Percentiles rank a stretch among this genome's conserved stretches.
Conservation (phyloP, 306 rosid genomes). For the Trichosanthes cucumerina region DNA sequence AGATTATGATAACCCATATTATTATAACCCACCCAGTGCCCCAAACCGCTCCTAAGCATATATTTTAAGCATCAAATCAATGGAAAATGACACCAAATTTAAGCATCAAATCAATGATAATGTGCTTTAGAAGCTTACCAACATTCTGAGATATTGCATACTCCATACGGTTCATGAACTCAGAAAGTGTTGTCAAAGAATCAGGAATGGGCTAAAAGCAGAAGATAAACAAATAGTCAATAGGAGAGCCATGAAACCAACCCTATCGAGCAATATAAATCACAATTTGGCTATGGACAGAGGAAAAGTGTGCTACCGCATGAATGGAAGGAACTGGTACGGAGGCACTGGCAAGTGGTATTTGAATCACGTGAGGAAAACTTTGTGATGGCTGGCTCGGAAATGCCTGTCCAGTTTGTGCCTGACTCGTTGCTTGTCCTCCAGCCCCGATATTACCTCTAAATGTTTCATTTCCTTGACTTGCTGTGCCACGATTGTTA, state of each 20-base stretch:
- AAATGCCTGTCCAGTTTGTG: slow-evolving; percentile 57
- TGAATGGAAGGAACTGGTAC: slow-evolving; percentile 57
- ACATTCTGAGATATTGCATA: slow-evolving; percentile 56
- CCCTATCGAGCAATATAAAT: not conserved
- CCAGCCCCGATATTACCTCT: slow-evolving; percentile 16
- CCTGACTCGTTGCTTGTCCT: slow-evolving; percentile 46
- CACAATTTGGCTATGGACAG: not conserved
- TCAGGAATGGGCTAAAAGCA: slow-evolving; percentile 77
- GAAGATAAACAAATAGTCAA: not conserved
- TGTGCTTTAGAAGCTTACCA: slow-evolving; percentile 16
- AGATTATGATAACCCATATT: no score
- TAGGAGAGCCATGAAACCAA: not conserved
- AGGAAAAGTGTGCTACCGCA: slow-evolving; percentile 34
- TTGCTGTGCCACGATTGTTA: slow-evolving; percentile 37
- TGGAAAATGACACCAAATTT: no score
- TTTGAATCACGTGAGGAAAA: slow-evolving; percentile 57
- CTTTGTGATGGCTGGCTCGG: slow-evolving; percentile 49
- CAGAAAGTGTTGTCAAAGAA: slow-evolving; percentile 65
- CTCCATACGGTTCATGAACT: slow-evolving; percentile 82
- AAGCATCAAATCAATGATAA: slow-evolving; percentile 7
- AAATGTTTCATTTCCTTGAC: slow-evolving; percentile 49
- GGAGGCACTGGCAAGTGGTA: slow-evolving; percentile 58
- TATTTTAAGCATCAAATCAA: slow-evolving; percentile 13
- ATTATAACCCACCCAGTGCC: no score
- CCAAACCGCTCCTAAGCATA: no score